Base-by-base conservation (phyloP, 148 eudicot genomes). In the Selenicereus undatus region DNA sequence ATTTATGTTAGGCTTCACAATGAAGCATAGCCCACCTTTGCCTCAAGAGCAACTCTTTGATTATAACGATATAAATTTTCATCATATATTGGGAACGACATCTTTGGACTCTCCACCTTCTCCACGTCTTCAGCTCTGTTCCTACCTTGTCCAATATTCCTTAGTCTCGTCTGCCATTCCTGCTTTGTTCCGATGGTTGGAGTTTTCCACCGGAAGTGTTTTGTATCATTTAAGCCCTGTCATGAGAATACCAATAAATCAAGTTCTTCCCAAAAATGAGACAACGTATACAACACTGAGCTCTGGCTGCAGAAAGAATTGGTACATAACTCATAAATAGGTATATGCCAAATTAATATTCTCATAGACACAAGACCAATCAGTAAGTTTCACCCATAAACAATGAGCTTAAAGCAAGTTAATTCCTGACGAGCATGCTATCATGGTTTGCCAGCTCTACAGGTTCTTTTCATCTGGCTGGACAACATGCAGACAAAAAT, bases 161-260 rank as follows among this genome's bases (percentile, higher is more conserved):
- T 92, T 56, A 95, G 79, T 83, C 93, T 93, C 80, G 89, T 97
- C 29, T 95, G 94, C 94, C 97, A 92, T 69, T 89, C 97, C 64
- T 84, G 91, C 86, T 93, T 94, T 76, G 92, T 90, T 80, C 91
- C 89, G 71, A 91, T 75, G 72, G 85, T 90, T 45, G 87, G 86
- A 51, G 93, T 89, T 82, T 86, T 87, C 88, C 89, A 81, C 42
- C 88, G 83, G 70, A 26, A 85, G 58, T 84, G 80, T 80, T 89
- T 90, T 26, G 80, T 79, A 51, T 89, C 94, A 68, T 80, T 80
- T 22, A 74, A 76, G 77, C 79, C 81, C 97, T 93, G 74, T 65
- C 11, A 65, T 30, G 71, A 65, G 14, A 54, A 79, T 50, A 30
- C 7, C 29, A 5, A 17, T 10, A 80, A 79, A 66, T 56, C 20